Evolutionary conservation across 331 rosid genomes (phyloP), one percentile per base, ranked within the genome.

Genomic region (Erythrophleum ivorense): DNA sequence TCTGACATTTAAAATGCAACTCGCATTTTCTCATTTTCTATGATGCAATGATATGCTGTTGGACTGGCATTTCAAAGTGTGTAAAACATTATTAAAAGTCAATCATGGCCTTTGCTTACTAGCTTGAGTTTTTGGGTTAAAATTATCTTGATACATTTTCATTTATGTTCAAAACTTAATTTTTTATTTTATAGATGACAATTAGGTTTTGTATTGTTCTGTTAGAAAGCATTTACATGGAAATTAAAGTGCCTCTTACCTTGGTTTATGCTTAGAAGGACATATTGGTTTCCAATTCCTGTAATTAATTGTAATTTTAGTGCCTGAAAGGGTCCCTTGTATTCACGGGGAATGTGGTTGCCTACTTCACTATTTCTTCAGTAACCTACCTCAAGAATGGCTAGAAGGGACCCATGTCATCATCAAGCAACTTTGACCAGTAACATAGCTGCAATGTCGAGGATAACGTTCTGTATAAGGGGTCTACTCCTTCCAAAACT

Each of bases 331-430:
- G 63, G 54, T 78, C 43, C 62, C 81, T 72, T 66, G 38, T 73
- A 77, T 81, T 81, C 76, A 24, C 88, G 90, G 97, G 97, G 68
- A 95, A 95, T 85, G 83, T 91, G 71, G 97, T 95, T 84, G 94
- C 98, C 21, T 93, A 82, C 98, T 95, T 34, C 98, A 95, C 88
- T 88, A 97, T 40, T 89, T 93, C 83, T 95, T 95, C 86, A 89
- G 96, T 87, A 95, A 93, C 85, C 97, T 93, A 63, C 97, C 98
- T 72, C 95, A 89, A 77, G 97, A 93, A 87, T 95, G 97, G 98
- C 87, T 93, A 43, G 98, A 95, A 87, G 96, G 92, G 80, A 86
- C 92, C 75, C 93, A 86, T 82, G 85, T 81, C 54, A 85, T 95
- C 81, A 87, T 95, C 85, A 89, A 91, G 78, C 91, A 93, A 82